Base-by-base conservation (phyloP, 106 monocot genomes). In the Hemerocallis citrina region DNA sequence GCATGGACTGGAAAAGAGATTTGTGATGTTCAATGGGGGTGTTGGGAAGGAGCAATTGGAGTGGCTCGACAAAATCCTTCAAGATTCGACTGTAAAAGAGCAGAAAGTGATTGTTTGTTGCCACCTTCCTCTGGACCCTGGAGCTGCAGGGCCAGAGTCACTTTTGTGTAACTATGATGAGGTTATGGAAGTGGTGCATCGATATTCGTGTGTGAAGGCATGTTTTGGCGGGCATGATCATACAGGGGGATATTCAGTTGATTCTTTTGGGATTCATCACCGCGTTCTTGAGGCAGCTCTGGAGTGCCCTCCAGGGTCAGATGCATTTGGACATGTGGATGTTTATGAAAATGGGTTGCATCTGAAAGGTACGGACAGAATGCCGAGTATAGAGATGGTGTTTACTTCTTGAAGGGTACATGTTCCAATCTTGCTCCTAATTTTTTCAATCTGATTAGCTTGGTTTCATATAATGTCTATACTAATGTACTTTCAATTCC, bases 121-220 rank as follows among this genome's bases (percentile, higher is more conserved):
- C 40, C 60, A 61, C 41, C 24, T 61, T 6, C 60, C 60, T 61
- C 41, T 61, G 15, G 60, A 84, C 67, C 84, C 83, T 9, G 63
- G 44, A 4, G 77, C 75, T 1, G 62, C 84, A 4, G n/a, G 83
- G 1, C 36, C 69, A 0, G 74, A 69, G 24, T 76, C 85, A 34
- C 85, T 93, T 17, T 23, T 82, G 17, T 93, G 93, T 85, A 93
- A 93, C 69, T 93, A 85, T 33, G 82, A 85, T 15, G 93, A 88
- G 63, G 60, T 58, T 91, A 69, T 87, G 75, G 75, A 74, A 14
- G 69, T 85, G 17, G 65, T 93, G 38, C 79, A 85, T 63, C 45
- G 62, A 6, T 75, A 85, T 56, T 45, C 55, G 0, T 93, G 88
- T 57, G 88, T 88, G 45, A 93, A 88, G 72, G 88, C 34, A 13